Evolutionary conservation across 495 filamentous ascomycete species (phyloP), one percentile per base, ranked within the genome.

Genomic region (Aspergillus incahuasiensis): DNA sequence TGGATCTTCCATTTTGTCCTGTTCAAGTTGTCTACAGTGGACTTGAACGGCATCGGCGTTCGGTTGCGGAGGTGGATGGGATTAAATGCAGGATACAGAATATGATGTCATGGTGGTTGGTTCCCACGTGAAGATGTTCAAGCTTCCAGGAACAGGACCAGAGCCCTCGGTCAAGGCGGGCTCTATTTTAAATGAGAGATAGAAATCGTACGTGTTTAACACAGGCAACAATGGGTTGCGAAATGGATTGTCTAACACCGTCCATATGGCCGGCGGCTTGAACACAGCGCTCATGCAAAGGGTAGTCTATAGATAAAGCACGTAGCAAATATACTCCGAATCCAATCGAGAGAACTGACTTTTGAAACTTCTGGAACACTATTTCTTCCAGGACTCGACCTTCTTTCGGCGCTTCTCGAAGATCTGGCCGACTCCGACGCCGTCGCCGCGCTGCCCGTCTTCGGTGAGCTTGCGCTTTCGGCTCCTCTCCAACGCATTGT

Each of bases 321-420:
- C 38, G 15, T 15, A 25, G 6, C 32, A 24, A 9, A 6, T 6
- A 21, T 24, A 28, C 21, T 38, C 8, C 19, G 30, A 6, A 16
- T 16, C 12, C 15, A 46, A 13, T n/a, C 24, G 22, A 25, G 21
- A n/a, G 1, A 46, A 46, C 3, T n/a, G 21, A 28, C 21, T 46
- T n/a, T 18, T 40, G 15, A 40, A n/a, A 40, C 38, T 9, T 13
- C 38, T 11, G n/a, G 19, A 16, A 30, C 30, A 57, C 48, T 50
- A 56, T 44, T 64, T 65, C 58, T 82, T 82, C 61, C 86, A 80
- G 35, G 76, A 78, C 12, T 86, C 84, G 56, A 86, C 61, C 57
- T 83, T 81, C 78, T 89, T 90, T 53, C 88, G 73, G 52, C 81
- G 78, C 68, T 91, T 91, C 65, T 88, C 84, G 57, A 88, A 90